Evolutionary conservation across 768 basidiomycete genomes (phyloP), one percentile per base, ranked within the genome.

Genomic region (Panaeolus cyanescens): DNA sequence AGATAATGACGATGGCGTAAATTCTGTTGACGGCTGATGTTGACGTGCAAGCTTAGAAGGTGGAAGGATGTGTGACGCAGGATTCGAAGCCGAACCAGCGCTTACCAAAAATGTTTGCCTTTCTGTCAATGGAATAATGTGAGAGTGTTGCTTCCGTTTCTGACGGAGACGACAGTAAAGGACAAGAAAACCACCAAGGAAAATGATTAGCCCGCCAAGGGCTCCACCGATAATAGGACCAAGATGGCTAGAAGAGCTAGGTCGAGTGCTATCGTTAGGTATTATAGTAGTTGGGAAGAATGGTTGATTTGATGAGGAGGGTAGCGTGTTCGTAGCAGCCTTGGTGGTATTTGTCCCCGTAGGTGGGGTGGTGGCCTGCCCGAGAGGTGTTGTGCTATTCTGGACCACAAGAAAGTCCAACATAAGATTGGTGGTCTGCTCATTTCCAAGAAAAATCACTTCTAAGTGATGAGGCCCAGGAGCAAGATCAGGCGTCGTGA

Each of bases 371-470:
- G 25, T 33, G 2, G 55, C 17, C 32, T 3, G n/a, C 32, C 54
- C 54, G 1, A n/a, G 25, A 31, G 31, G 28, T 31, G 19, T 25
- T 5, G 58, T 59, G 7, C 15, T 25, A 32, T 64, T 61, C 34
- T 62, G 59, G 22, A n/a, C n/a, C n/a, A 40, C 13, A 19, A 66
- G 13, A 28, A 63, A 54, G 13, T 60, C 58, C 20, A 72, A 67
- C 15, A 61, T 62, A 45, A 74, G 67, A 3, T 70, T 71, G 0
- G 70, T 70, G 20, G 61, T 39, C 3, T 59, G 13, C 17, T n/a
- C 28, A n/a, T 66, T 54, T 20, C 71, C 73, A 8, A 58, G 59
- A 53, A 69, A 66, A 0, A 64, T 66, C 12, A 72, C 71, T 37
- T 65, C 61, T 5, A 72, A 55, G 1, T 56, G 66, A 34, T 74